Evolutionary conservation across 495 filamentous ascomycete species (phyloP).

Genomic region (Podospora australis): DNA sequence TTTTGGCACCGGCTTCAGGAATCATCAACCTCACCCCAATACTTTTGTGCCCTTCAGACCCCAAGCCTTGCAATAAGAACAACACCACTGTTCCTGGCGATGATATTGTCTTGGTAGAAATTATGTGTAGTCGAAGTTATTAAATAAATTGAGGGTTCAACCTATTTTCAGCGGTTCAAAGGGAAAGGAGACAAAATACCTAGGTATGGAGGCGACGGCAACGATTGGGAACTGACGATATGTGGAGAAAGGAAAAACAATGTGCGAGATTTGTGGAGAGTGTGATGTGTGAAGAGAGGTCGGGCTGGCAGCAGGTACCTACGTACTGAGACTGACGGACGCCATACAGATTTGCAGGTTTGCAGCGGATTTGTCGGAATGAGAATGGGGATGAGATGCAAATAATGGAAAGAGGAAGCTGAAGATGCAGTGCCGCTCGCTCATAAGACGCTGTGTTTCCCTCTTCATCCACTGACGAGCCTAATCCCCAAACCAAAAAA

Average conservation of each 20-base stretch:
- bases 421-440: constrained; percentile 3
- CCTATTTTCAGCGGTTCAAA: not conserved
- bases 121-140: not conserved
- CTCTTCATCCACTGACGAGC: no score
- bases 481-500: no score
- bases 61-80: not conserved
- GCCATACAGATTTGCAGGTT: no score
- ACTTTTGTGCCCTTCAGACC: constrained; percentile 4
- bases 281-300: not conserved
- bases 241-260: not conserved
- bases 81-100: not conserved
- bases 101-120: not conserved
- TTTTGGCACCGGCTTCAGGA: constrained; percentile 13
- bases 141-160: not conserved
- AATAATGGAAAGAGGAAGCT: not conserved
- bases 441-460: constrained; percentile 5
- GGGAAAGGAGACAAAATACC: not conserved
- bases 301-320: not conserved
- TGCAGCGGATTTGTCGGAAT: not conserved
- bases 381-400: not conserved
- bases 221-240: not conserved
- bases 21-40: constrained; percentile 20
- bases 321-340: no score
- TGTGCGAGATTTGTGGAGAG: not conserved
- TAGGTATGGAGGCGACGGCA: not conserved